A percentile compares a stretch with the other conserved stretches of the same genome.
phyloP scores from a whole-genome alignment of 768 basidiomycete species.

The Panaeolus cyanescens region DNA sequence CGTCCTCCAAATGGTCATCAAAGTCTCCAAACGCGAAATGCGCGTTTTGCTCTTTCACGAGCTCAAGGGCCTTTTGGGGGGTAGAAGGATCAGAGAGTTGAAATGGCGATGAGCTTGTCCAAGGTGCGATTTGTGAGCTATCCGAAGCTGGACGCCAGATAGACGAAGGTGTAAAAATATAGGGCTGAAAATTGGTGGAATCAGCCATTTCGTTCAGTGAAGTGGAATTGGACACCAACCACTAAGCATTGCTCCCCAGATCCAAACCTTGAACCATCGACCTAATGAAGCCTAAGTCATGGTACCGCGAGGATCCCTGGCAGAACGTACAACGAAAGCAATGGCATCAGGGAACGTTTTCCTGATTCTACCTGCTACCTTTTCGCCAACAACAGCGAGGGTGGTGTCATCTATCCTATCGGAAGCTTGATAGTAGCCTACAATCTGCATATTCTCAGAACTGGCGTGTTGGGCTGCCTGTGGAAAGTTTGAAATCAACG shows the following conservation, averaged over 20 bases:
- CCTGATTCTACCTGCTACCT: conserved; percentile 57
- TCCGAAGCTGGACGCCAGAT: conserved; percentile 50
- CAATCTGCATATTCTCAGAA: conserved; percentile 50
- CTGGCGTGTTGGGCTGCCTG: conserved; percentile 65
- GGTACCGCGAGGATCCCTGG: not conserved
- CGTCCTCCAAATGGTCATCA: conserved; percentile 82
- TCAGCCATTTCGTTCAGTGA: not conserved
- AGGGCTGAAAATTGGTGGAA: conserved; percentile 43
- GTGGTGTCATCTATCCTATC: conserved; percentile 61
- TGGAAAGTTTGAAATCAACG: not conserved
- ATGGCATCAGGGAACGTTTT: conserved; percentile 58
- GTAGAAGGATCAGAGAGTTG: conserved; percentile 46
- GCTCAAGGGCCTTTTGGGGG: conserved; percentile 46
- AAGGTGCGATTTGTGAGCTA: conserved; percentile 34
- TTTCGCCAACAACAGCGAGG: conserved; percentile 68
- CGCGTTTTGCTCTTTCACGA: conserved; percentile 50
- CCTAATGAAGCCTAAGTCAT: conserved; percentile 33
- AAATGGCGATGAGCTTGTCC: conserved; percentile 46
- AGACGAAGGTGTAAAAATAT: conserved; percentile 39
- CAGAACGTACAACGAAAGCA: conserved; percentile 64
- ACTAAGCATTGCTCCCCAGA: conserved; percentile 55
- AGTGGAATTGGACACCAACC: conserved; percentile 37
- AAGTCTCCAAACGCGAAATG: conserved; percentile 75
- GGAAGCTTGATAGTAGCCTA: conserved; percentile 79
- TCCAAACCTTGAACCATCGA: conserved; percentile 62